Evolutionary conservation across 176 grass and related monocot species (phyloP), one percentile per base, ranked within the genome.

Genomic region (Zoysia japonica): DNA sequence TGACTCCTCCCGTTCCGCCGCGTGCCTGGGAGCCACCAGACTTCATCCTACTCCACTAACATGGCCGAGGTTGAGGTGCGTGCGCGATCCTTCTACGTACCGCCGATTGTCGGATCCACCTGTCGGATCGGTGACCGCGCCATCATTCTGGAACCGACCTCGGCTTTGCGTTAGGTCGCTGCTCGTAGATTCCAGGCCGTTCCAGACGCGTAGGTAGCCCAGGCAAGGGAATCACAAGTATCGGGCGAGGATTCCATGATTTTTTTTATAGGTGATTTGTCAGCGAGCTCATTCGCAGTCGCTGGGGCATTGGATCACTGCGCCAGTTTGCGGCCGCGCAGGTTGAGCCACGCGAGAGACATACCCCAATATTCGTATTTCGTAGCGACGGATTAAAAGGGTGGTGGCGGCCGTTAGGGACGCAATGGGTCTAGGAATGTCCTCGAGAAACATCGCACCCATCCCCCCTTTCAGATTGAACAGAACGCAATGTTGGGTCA

Each of bases 61-160:
- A 77, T 84, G 82, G 64, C 52, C 36, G 72, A 84, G 64, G 81
- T 69, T 44, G 72, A 84, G 72, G 82, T 77, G 44, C 55, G 72
- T 38, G 17, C 17, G 52, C 44, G 16, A 84, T 77, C 82, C 16
- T 41, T 6, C 1, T 5, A 8, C 3, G 0, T 3, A 9, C 40
- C 17, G 28, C 28, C 28, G 28, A 28, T 28, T 28, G 28, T 48
- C 6, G 35, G 13, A 42, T 47, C 14, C 11, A 36, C 55, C 61
- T 3, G 9, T 1, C 42, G 71, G 70, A 57, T 83, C 54, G 44
- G 7, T 12, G 15, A 6, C 4, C 64, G 49, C 3, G n/a, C 17
- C 19, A 8, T 20, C 20, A 4, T 37, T 14, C 41, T 8, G 8
- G 9, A 63, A 43, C 70, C 9, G 59, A 9, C n/a, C 51, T 56